A percentile compares a stretch with the other conserved stretches of the same genome.
Conservation (phyloP, 2,329 filamentous ascomycete species). For the Thelonectria blattea region DNA sequence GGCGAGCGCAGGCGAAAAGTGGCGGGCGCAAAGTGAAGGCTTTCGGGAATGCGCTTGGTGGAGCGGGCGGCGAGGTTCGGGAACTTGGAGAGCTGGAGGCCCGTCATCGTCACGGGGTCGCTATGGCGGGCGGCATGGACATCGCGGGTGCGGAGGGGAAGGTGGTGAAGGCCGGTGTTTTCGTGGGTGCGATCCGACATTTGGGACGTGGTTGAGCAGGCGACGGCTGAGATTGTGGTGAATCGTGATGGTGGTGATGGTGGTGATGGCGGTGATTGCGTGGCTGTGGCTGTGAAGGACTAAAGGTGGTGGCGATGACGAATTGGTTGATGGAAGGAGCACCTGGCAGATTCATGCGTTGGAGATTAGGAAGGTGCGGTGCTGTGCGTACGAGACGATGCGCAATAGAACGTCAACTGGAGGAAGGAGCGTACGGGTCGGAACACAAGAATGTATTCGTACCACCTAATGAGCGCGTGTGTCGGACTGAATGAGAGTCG, state of each 20-base stretch:
- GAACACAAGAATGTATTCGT: background rate
- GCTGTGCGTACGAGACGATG: background rate
- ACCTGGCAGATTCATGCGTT: too few relatives aligned
- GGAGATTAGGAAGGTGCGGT: background rate
- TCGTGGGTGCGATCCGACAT: constrained; percentile 31
- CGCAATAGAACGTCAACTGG: background rate
- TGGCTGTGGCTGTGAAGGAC: background rate
- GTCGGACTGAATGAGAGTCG: background rate
- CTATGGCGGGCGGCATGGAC: constrained; percentile 3
- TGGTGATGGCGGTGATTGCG: constrained; percentile 1
- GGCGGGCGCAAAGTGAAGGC: constrained; percentile 37
- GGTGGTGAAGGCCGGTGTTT: constrained; percentile 36
- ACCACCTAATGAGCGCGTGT: background rate
- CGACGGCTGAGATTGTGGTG: background rate
- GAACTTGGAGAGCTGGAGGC: constrained; percentile 24
- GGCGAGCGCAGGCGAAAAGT: constrained; percentile 43
- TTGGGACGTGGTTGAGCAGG: background rate
- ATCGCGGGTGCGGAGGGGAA: constrained; percentile 36
- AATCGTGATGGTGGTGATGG: background rate
- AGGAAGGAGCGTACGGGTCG: background rate
- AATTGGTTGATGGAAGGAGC: background rate
- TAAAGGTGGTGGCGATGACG: background rate
- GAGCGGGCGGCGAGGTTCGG: constrained; percentile 18
- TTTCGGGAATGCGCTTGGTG: constrained; percentile 40
- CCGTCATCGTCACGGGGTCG: background rate